Base-by-base conservation (phyloP, 352 stramenopile genomes). In the Pilasporangium apinafurcum region DNA sequence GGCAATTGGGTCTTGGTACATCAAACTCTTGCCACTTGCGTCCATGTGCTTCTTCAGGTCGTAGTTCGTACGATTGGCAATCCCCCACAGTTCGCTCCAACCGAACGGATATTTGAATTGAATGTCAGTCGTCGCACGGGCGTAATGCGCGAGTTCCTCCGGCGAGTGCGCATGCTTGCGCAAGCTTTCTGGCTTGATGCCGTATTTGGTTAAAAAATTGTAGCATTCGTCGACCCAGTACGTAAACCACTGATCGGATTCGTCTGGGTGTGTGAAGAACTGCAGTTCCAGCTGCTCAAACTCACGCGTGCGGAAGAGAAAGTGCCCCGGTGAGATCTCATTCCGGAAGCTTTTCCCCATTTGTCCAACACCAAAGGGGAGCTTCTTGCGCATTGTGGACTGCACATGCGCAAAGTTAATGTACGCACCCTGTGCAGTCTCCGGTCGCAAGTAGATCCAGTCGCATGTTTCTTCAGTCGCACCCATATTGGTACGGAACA, bases 331-430 rank as follows among this genome's bases (percentile, higher is more conserved):
- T 9, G 92, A 98, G 55, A 99, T 98, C 70, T 99, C 96, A 55
- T 99, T 99, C 16, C 96, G 83, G 63, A 99, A 99, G 40, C 93
- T 96, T 60, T 98, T 99, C 50, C 96, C 96, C 61, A 99, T 96
- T 55, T 98, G 95, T 0, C 92, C 95, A 46, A 98, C 95, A 12
- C 95, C 95, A 53, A 98, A 98, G 16, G 95, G 95, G 41, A 95
- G 60, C 28, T 98, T 98, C 59, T 86, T 82, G 26, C 95, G 72
- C 57, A 90, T 90, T 5, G 88, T 94, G 34, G 65, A 83, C 47
- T 96, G 74, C 21, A 98, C 90, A 53, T 98, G 96, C 46, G 94
- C 91, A 61, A 98, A 99, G 62, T 99, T 98, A 54, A 98, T 96
- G 73, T 98, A 99, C 38, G 97, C 97, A 16, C 95, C 95, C 50